phyloP scores from a whole-genome alignment of 2,329 filamentous ascomycete genomes.

The Davidsoniella neocaledoniae region DNA sequence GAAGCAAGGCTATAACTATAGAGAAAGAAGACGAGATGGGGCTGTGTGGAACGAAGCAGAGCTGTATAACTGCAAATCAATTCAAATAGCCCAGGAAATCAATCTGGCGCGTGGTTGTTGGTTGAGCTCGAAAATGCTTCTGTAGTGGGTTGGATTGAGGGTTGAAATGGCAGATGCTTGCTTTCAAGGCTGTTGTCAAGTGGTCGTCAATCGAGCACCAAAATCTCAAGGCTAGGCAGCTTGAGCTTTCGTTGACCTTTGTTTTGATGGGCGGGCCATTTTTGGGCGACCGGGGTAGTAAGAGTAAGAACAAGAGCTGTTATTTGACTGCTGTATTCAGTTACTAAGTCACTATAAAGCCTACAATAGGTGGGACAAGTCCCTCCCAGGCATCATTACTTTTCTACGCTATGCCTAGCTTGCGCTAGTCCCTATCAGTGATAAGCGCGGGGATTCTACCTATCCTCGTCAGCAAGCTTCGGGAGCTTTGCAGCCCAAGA shows the following conservation, averaged over 20 bases:
- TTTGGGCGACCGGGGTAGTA: too few species aligned
- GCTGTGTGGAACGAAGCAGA: not conserved
- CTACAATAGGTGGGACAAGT: too few species aligned
- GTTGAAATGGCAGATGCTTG: not conserved
- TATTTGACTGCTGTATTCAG: too few species aligned
- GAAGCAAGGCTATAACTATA: constrained; percentile 1
- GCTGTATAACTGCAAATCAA: not conserved
- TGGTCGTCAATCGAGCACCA: constrained; percentile 4
- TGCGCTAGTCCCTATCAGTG: too few species aligned
- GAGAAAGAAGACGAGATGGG: not conserved
- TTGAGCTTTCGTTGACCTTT: constrained; percentile 10
- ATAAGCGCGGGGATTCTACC: not conserved
- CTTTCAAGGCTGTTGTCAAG: constrained; percentile 8
- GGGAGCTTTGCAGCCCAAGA: too few species aligned
- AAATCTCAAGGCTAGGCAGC: constrained; percentile 11
- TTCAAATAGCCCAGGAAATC: not conserved
- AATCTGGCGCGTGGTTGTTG: not conserved
- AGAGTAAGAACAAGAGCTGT: too few species aligned
- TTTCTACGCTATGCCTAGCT: not conserved
- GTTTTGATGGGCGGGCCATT: too few species aligned
- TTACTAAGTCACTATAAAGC: too few species aligned
- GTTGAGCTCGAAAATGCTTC: too few species aligned
- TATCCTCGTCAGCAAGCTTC: not conserved
- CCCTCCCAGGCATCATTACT: too few species aligned
- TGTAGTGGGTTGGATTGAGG: not conserved